Conservation (phyloP, 179 eudicot species). For the Heliamphora pulchella region DNA sequence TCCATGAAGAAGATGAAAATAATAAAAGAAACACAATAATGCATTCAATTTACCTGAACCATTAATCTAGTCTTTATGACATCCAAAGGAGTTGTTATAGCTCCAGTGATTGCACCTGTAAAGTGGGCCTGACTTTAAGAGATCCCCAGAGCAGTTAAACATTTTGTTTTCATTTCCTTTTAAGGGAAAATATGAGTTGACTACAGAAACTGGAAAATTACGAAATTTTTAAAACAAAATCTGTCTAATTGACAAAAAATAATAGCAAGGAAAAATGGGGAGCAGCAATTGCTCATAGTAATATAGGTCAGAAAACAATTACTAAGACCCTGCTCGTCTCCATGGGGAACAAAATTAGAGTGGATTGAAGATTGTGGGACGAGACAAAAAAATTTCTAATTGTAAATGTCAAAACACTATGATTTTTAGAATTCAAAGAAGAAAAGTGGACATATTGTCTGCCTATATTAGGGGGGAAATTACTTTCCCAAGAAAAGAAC, state of each 20-base stretch:
- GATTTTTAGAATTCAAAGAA: not conserved
- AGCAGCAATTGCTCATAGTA: not conserved
- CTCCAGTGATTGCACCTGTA: constrained; percentile 87
- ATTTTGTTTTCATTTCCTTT: not conserved
- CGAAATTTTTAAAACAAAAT: too few species aligned
- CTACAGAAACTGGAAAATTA: not conserved
- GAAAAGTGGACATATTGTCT: too few species aligned
- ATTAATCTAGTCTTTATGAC: constrained; percentile 92
- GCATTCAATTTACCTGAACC: constrained; percentile 56
- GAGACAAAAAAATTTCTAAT: not conserved
- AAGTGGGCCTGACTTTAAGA: constrained; percentile 1
- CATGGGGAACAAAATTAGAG: not conserved
- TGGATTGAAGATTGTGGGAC: not conserved
- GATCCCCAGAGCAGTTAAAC: constrained; percentile 1
- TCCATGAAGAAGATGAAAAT: constrained; percentile 9
- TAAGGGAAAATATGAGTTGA: not conserved
- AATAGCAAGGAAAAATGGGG: too few species aligned
- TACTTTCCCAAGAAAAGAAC: too few species aligned
- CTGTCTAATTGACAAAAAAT: too few species aligned
- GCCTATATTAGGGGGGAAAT: too few species aligned
- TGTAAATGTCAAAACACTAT: not conserved
- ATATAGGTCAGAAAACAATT: not conserved
- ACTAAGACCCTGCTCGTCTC: not conserved
- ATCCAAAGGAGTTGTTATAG: constrained; percentile 84
- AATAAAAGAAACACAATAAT: not conserved